Evolutionary conservation across 371 early-diverging fungal species (phyloP).

Genomic region (Mortierella sp.): DNA sequence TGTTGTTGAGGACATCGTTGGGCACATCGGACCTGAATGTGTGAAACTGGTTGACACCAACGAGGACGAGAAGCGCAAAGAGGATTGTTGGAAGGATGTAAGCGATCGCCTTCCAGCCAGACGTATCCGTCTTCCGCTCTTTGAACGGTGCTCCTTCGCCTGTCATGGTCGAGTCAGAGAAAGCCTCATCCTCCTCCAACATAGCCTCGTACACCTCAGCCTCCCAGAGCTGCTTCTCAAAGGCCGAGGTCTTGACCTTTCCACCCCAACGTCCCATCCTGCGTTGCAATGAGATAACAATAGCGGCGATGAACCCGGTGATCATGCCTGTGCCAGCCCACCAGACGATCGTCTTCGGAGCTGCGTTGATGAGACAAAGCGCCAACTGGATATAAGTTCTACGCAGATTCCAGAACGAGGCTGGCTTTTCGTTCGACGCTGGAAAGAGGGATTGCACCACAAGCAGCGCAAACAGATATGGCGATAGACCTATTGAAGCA

Average conservation of each 20-base stretch:
- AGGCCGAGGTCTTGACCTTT: conserved; percentile 37
- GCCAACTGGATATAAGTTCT: conserved; percentile 61
- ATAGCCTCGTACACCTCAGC: conserved; percentile 42
- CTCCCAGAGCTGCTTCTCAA: conserved; percentile 47
- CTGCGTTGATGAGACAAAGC: conserved; percentile 65
- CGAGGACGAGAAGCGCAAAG: conserved; percentile 4
- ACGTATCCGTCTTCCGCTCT: conserved; percentile 17
- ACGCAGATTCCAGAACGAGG: conserved; percentile 56
- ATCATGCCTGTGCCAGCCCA: conserved; percentile 69
- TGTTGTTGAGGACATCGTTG: conserved; percentile 52
- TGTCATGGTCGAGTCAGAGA: conserved; percentile 28
- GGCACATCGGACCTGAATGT: conserved; percentile 55
- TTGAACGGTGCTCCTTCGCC: conserved; percentile 7
- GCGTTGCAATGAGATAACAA: conserved; percentile 43
- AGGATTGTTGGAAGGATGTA: conserved; percentile 25
- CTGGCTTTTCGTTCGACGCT: conserved; percentile 57
- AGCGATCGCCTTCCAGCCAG: conserved; percentile 12
- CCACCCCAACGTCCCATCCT: conserved; percentile 44
- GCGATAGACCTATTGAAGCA: conserved; percentile 65
- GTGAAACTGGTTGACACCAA: conserved; percentile 51
- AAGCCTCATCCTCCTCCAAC: conserved; percentile 56
- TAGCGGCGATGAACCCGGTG: conserved; percentile 59
- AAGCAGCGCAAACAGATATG: conserved; percentile 67
- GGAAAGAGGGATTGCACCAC: conserved; percentile 67
- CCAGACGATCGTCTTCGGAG: conserved; percentile 69